Base-by-base conservation (phyloP, 352 stramenopile genomes). In the Phytophthora constricta region DNA sequence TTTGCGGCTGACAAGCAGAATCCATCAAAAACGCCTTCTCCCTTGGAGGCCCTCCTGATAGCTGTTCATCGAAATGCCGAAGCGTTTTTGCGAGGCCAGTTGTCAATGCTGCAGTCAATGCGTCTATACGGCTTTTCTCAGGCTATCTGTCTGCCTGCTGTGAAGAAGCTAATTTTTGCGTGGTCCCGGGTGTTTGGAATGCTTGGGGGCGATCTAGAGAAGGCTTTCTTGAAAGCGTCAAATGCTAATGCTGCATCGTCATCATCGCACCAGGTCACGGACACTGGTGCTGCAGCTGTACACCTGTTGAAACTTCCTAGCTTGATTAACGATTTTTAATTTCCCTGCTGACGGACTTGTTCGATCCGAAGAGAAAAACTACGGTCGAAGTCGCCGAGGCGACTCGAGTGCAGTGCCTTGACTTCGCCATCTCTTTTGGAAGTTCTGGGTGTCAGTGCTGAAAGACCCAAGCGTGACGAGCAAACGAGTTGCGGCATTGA, bases 361-460 rank as follows among this genome's bases (percentile, higher is more conserved):
- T 92, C 37, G 50, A 72, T 23, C 45, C 71, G 2, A 70, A 55
- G 42, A 54, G 48, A 10, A 58, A 43, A 48, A 26, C 27, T 11
- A 51, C 58, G 2, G 27, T 77, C 5, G 46, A 57, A 20, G 62
- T 87, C 0, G 79, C 87, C 26, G 84, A 94, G 57, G 23, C 71
- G 5, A 80, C 82, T 33, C 58, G 82, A 39, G 81, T 89, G 13
- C 84, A 87, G 27, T 87, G 78, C 66, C 73, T 94, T 22, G 86
- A 92, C 47, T 92, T 94, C 62, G 82, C 77, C 31, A 74, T 89
- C 9, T 69, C 71, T 93, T 93, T 46, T 94, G 86, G 86, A 77
- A 76, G 52, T 94, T 94, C 48, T 90, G 85, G 75, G 64, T 59
- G 5, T 76, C 68, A 42, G 68, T 78, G n/a, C 57, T 91, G 31